Base-by-base conservation (phyloP, 305 asterid genomes). In the Ruellia speciosa region DNA sequence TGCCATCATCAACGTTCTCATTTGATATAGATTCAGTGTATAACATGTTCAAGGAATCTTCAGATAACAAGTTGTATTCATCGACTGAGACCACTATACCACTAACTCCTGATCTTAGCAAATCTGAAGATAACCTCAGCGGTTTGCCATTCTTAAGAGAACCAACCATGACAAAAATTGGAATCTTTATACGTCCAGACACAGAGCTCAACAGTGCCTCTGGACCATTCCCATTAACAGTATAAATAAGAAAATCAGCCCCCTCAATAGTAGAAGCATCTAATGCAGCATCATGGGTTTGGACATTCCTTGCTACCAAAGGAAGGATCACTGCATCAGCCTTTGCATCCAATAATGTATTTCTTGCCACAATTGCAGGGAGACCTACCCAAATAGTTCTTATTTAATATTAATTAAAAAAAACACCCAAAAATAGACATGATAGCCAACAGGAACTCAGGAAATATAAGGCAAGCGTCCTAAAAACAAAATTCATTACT, bases 351-450 rank as follows among this genome's bases (percentile, higher is more conserved):
- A 87, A 76, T 96, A 88, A 79, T 37, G 88, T 80, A 65, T 86
- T 88, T 76, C 99, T 86, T 39, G 97, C 97, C 75, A 93, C 99
- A 39, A 88, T 79, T 35, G 95, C 75, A 57, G 99, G 99, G 63
- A 93, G 82, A 70, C 95, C 99, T 93, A 80, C 58, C 62, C 60
- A 54, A 63, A 24, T 24, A 24, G 31, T 24, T 24, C 31, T 24
- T 24, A 24, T 24, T 24, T 1, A 24, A 24, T 24, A 24, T 1
- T 24, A 24, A 24, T 24, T 31, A 43, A 12, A 39, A 39, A 39
- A 39, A 39, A 12, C 45, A 9, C 10, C 45, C 6, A 39, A 39
- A n/a, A n/a, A n/a, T n/a, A n/a, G n/a, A n/a, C n/a, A n/a, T n/a
- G 31, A 24, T 24, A 24, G 31, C 31, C 2, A 24, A 2, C 31